Base-by-base conservation (phyloP, 2,329 filamentous ascomycete species). In the Cyanodermella asteris region DNA sequence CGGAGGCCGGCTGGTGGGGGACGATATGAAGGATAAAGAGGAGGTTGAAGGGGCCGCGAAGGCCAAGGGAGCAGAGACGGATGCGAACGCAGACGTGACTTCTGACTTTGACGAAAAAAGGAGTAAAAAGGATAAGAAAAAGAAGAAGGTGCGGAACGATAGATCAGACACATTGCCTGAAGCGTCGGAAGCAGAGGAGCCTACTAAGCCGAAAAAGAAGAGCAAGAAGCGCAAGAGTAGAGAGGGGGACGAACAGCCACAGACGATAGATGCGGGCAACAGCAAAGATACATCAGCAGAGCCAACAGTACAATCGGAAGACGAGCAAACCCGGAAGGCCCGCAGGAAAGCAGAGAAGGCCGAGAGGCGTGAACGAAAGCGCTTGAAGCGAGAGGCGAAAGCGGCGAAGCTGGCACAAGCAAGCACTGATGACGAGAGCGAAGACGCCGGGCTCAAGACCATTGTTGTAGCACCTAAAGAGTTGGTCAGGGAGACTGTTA, bases 1-100 rank as follows among this genome's bases (percentile, higher is more conserved):
- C 30, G 87, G 80, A n/a, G 87, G 84, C 0, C 61, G 81, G 28
- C 42, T 73, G 33, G 57, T 64, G 5, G 65, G 65, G 8, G 64
- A 68, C 31, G 59, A 61, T 40, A 53, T 59, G 28, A 23, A 16
- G 18, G 24, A 20, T 12, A 20, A 7, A 11, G 34, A 36, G 23
- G 32, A 28, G 29, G 31, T 32, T 20, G 37, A 37, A 28, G 32
- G 23, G 29, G 31, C 25, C 16, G 28, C 17, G 36, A 49, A 38
- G 38, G 38, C 25, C 39, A 46, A 30, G 30, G 40, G 34, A 28
- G 42, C 29, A 30, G 34, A 13, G 13, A 13, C 7, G 7, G 7
- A 23, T 13, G 12, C 7, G 7, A 23, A 7, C 21, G 7, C 7
- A 10, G 21, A 13, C 18, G 18, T 8, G 10, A 10, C 18, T 10